Base-by-base conservation (phyloP, 2,329 filamentous ascomycete genomes). In the Xylaria sp. region DNA sequence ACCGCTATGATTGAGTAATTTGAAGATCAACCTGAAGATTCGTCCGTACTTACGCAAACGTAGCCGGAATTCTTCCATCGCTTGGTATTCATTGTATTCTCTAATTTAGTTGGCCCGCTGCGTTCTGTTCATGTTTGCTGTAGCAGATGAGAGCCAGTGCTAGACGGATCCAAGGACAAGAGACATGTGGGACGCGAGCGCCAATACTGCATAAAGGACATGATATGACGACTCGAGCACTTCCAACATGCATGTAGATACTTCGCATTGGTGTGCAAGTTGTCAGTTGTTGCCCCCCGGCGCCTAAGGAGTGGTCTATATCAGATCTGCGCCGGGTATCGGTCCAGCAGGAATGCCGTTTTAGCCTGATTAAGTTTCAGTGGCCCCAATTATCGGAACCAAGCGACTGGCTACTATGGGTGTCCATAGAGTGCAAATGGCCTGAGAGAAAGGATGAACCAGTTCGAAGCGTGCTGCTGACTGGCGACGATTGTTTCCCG, bases 301-400 rank as follows among this genome's bases (percentile, higher is more conserved):
- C 51, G 28, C 65, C n/a, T 28, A 60, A 57, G 40, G 23, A 49
- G 49, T 54, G 49, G 36, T 6, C 15, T 53, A 68, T 71, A 72
- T 71, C 68, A 72, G 72, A 75, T 74, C 70, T 68, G 68, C 71
- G 54, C 59, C 68, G 72, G 74, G 71, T 63, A 73, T 75, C 56
- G 48, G 54, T 56, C 42, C 54, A 65, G 66, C 48, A 66, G 59
- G 65, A 69, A 65, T 59, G 49, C 67, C 66, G 72, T 70, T 71
- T 77, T 76, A 76, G 73, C 73, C 75, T 73, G 74, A 74, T 71
- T 72, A 58, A 67, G 67, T 65, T 73, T 48, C 51, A 63, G 44
- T 65, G 60, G 60, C 38, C 57, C 26, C 44, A 68, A 63, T 57
- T 40, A 66, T 64, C 66, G 63, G 69, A 71, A 69, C 69, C 69